Conservation (phyloP, 192 early-diverging fungal species). For the Entomortierella parvispora region DNA sequence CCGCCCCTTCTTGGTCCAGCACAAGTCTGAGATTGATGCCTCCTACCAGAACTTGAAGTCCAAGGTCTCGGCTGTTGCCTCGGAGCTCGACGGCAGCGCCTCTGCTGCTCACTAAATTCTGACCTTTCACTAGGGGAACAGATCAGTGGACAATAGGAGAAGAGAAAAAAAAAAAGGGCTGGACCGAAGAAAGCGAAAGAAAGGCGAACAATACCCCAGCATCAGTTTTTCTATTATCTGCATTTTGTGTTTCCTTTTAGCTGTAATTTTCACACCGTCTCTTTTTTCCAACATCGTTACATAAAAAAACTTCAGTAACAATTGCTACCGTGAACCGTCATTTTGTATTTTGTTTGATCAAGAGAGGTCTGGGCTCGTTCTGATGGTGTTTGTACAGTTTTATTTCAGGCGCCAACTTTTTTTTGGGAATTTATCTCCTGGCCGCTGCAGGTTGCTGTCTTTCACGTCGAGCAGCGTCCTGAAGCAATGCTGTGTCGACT, state of each 20-base stretch:
- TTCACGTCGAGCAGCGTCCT: slow-evolving; percentile 96
- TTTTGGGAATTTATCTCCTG: slow-evolving; percentile 13
- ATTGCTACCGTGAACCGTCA: too few relatives aligned
- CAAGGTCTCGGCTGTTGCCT: slow-evolving; percentile 52
- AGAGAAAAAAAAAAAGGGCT: too few relatives aligned
- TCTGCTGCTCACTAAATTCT: slow-evolving; percentile 31
- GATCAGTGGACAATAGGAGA: background rate
- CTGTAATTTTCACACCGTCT: too few relatives aligned
- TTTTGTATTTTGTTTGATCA: too few relatives aligned
- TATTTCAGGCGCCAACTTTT: background rate
- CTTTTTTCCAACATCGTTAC: too few relatives aligned
- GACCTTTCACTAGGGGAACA: background rate
- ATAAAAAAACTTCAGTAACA: too few relatives aligned
- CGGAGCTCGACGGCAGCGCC: slow-evolving; percentile 33
- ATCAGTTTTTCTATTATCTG: background rate
- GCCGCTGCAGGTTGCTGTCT: slow-evolving; percentile 72
- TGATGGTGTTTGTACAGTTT: background rate
- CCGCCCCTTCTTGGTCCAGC: slow-evolving; percentile 76
- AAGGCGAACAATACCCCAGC: background rate
- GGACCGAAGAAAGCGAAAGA: too few relatives aligned
- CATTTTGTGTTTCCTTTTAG: too few relatives aligned
- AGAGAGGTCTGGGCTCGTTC: too few relatives aligned
- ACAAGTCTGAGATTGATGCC: slow-evolving; percentile 55
- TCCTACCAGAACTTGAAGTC: slow-evolving; percentile 44
- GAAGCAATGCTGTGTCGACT: slow-evolving; percentile 94